Evolutionary conservation across 2,329 filamentous ascomycete species (phyloP).

Genomic region (Trichoderma sp.): DNA sequence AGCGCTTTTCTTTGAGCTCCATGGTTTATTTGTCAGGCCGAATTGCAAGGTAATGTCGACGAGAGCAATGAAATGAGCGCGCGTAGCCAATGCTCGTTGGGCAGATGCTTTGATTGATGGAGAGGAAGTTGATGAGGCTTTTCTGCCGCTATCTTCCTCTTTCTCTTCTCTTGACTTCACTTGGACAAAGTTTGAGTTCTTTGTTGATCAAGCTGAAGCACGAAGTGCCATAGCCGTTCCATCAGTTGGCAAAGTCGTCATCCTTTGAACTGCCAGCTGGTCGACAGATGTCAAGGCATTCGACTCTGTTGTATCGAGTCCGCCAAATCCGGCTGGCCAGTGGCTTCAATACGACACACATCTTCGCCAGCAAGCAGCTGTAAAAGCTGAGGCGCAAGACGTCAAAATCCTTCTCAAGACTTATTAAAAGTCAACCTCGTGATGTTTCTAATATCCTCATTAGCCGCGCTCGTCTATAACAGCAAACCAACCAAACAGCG

Average conservation of each 20-base stretch:
- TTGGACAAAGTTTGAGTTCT: background rate
- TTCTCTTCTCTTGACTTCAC: background rate
- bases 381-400: background rate
- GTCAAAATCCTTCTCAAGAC: background rate
- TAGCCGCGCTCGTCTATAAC: background rate
- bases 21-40: background rate
- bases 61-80: background rate
- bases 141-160: background rate
- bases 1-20: conserved; percentile 1
- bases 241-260: background rate
- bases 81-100: background rate
- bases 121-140: background rate
- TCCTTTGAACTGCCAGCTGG: background rate
- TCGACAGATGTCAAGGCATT: background rate
- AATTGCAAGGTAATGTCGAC: background rate
- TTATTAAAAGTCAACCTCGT: no score
- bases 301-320: background rate
- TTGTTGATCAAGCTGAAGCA: background rate
- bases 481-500: background rate
- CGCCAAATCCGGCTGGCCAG: background rate
- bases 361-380: background rate
- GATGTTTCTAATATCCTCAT: background rate
- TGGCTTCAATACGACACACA: background rate
- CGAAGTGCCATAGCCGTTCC: background rate
- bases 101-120: background rate